Base-by-base conservation (phyloP, 2,329 filamentous ascomycete genomes). In the Neoarthrinium moseri region DNA sequence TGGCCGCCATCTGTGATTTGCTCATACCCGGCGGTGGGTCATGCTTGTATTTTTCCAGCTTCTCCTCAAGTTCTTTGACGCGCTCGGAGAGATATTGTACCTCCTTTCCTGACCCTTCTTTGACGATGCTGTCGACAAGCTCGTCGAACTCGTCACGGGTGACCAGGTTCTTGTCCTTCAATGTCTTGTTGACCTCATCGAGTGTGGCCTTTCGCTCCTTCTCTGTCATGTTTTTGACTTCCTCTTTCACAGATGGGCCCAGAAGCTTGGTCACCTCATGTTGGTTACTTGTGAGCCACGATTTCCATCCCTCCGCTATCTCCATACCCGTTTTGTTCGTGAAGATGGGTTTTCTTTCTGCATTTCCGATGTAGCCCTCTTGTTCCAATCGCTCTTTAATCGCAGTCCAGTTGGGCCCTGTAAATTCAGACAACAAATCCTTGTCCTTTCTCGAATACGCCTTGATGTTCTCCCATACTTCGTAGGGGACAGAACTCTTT, bases 1-100 rank as follows among this genome's bases (percentile, higher is more conserved):
- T 55, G 1, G 53, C 50, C 2, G 58, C 57, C 11, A 79, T 59
- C 26, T 81, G 72, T 2, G 53, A 46, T 36, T 66, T 65, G 20
- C 62, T 65, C 54, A 78, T 56, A 21, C 65, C 65, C 2, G 53
- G 36, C 0, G 61, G 61, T 0, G 52, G 51, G 4, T 58, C 51
- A 12, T 55, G 50, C 48, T 67, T 61, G 1, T 76, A 56, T 8
- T 66, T 59, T 3, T 57, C 54, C 21, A 78, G 55, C 48, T 76
- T 69, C 6, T 60, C 62, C 26, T 61, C 60, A 44, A 78, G 66
- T 39, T 73, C 63, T 12, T 62, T 40, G 7, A 65, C 64, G 39
- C 72, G 66, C 2, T 60, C 53, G 1, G 62, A 54, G 46, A 74
- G 63, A 41, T 72, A 63, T n/a, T 20, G 22, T 6, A 45, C 24